Evolutionary conservation across 2,329 filamentous ascomycete genomes (phyloP), one percentile per base, ranked within the genome.

Genomic region (Ascochyta lentis): DNA sequence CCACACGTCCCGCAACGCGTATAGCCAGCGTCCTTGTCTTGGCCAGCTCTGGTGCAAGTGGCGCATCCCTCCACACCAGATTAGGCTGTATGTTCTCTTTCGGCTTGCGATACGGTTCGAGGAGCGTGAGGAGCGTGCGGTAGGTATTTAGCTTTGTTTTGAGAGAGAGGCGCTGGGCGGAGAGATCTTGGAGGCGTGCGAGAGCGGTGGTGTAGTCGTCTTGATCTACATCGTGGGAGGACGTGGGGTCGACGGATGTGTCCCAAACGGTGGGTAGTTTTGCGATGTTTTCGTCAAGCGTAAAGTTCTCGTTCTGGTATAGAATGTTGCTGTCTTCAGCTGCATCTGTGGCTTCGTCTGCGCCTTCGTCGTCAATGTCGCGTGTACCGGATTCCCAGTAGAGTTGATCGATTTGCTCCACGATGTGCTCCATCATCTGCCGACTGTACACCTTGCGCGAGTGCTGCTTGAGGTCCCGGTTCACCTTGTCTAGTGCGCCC

Each of bases 341-440:
- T 13, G 77, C 76, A 6, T 74, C 74, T 4, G 64, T 62, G 0
- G 62, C 37, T 4, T 52, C 56, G 15, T 69, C 67, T n/a, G 31
- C 47, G 5, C 54, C 57, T 4, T 65, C 65, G 5, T 61, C 55
- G 24, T 65, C 63, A n/a, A 59, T 19, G 8, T 61, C 75, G 22
- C 74, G 75, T 13, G 71, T 78, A 6, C 77, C 81, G 1, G 77
- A 76, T 38, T 78, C 76, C 72, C 82, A 82, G 71, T 91, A 91
- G 40, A 89, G 76, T 43, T 76, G 75, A 73, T 90, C 87, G 38
- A 92, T 86, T 76, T 92, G 89, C 77, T 90, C 88, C 2, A 89
- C 88, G 16, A 91, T 83, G 65, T 90, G 87, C 33, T 88, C 83
- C 47, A 83, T 85, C n/a, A 88, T 87, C 64, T 89, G 86, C 0